phyloP scores from a whole-genome alignment of 148 eudicot species.

The Amaranthus cruentus region DNA sequence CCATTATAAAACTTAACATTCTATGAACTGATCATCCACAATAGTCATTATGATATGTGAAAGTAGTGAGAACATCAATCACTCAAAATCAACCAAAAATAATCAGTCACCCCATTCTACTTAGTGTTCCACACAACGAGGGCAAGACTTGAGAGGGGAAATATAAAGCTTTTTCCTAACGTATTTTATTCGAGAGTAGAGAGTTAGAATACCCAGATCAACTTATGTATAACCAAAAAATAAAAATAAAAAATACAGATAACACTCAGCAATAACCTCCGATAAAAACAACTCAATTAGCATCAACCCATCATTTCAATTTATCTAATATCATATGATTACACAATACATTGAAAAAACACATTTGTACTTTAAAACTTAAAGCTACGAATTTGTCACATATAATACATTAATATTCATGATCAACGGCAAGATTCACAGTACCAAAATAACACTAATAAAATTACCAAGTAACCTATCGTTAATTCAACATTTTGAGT shows the following conservation, averaged over 20 bases:
- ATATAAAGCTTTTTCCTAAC: background rate
- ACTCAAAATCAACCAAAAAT: background rate
- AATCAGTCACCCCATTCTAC: background rate
- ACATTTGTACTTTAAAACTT: background rate
- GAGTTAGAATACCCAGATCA: background rate
- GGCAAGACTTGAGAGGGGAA: background rate
- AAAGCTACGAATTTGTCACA: background rate
- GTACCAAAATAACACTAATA: constrained; percentile 7
- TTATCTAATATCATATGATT: background rate
- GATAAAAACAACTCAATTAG: background rate
- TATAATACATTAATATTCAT: background rate
- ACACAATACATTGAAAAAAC: background rate
- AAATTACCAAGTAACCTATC: background rate
- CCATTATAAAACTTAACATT: background rate
- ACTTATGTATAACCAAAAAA: background rate
- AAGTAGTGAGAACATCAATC: background rate
- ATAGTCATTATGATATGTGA: background rate
- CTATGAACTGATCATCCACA: background rate
- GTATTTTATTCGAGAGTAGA: background rate
- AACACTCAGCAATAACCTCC: background rate
- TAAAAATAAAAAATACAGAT: background rate
- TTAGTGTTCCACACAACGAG: background rate
- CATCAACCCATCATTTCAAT: background rate
- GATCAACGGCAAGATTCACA: constrained; percentile 4
- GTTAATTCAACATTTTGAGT: constrained; percentile 1